Percentiles rank a stretch among this genome's conserved stretches.
phyloP scores from a whole-genome alignment of 139 green algal genomes.

The Eudorina sp. region DNA sequence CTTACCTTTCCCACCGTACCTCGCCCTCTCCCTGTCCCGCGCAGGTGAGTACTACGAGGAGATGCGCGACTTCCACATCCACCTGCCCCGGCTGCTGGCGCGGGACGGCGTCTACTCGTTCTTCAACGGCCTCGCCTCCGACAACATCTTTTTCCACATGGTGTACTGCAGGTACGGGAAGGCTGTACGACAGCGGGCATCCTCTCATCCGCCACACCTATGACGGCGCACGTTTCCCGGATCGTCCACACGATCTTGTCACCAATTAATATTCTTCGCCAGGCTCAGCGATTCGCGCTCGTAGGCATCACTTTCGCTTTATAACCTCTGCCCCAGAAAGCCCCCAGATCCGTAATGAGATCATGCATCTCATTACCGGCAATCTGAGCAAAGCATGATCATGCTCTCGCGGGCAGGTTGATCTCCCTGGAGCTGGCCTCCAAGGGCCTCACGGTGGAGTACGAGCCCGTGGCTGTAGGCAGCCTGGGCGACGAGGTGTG shows the following conservation, averaged over 20 bases:
- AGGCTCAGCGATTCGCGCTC: too few species aligned
- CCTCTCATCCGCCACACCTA: too few species aligned
- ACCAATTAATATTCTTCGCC: too few species aligned
- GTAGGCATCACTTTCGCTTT: too few species aligned
- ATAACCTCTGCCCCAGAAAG: too few species aligned
- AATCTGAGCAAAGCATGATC: too few species aligned
- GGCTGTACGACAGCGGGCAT: background rate
- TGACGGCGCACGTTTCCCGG: too few species aligned
- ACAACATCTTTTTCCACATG: constrained; percentile 93
- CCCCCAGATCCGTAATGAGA: too few species aligned
- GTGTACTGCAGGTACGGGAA: constrained; percentile 63
- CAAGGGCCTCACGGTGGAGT: constrained; percentile 79
- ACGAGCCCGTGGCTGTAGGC: constrained; percentile 79
- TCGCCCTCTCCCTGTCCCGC: background rate
- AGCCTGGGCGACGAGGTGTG: constrained; percentile 76
- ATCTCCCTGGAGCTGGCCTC: constrained; percentile 71
- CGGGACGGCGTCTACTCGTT: constrained; percentile 92
- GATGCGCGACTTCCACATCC: constrained; percentile 79
- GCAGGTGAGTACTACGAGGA: constrained; percentile 87
- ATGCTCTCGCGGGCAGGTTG: constrained; percentile 58
- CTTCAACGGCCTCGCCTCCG: constrained; percentile 88
- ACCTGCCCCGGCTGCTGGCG: constrained; percentile 82
- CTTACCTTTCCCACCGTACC: background rate
- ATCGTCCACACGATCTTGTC: too few species aligned
- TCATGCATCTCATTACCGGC: too few species aligned